Evolutionary conservation across 192 early-diverging fungal genomes (phyloP).

Genomic region (Geosiphon pyriformis): DNA sequence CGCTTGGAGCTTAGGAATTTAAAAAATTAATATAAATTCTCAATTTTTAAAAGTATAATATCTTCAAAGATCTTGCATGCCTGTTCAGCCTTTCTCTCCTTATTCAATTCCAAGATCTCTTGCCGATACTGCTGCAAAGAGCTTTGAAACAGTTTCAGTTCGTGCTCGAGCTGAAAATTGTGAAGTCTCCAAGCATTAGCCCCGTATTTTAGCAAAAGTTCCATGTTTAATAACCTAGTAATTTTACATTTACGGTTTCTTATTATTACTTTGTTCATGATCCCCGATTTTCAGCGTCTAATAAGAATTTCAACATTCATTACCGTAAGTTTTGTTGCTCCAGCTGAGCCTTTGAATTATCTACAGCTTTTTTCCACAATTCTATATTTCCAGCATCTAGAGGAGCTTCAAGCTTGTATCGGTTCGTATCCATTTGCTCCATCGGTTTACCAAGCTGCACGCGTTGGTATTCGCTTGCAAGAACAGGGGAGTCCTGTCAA

Average conservation of each 20-base stretch:
- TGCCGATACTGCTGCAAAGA: conserved; percentile 36
- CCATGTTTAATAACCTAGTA: conserved; percentile 38
- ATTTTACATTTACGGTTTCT: conserved; percentile 5
- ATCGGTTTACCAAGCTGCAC: conserved; percentile 41
- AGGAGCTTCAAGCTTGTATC: conserved; percentile 46
- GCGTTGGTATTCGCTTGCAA: conserved; percentile 30
- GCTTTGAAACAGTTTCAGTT: conserved; percentile 35
- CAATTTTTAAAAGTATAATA: not conserved
- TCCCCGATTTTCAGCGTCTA: too few species aligned
- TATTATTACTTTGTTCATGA: not conserved
- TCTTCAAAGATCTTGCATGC: conserved; percentile 28
- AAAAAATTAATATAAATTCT: not conserved
- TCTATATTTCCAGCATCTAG: conserved; percentile 34
- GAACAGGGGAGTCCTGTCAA: conserved; percentile 11
- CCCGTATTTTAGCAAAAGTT: conserved; percentile 48
- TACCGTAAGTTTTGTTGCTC: conserved; percentile 47
- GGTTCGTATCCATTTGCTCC: conserved; percentile 36
- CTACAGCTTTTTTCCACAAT: conserved; percentile 38
- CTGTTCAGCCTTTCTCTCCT: conserved; percentile 49
- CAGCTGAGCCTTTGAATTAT: conserved; percentile 49
- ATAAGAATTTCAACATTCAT: conserved; percentile 23
- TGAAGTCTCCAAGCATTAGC: conserved; percentile 54
- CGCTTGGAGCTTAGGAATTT: conserved; percentile 30
- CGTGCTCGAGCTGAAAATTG: conserved; percentile 47
- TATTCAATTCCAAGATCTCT: conserved; percentile 46